phyloP scores from a whole-genome alignment of 2,329 filamentous ascomycete species.

The Nigrospora osmanthi region DNA sequence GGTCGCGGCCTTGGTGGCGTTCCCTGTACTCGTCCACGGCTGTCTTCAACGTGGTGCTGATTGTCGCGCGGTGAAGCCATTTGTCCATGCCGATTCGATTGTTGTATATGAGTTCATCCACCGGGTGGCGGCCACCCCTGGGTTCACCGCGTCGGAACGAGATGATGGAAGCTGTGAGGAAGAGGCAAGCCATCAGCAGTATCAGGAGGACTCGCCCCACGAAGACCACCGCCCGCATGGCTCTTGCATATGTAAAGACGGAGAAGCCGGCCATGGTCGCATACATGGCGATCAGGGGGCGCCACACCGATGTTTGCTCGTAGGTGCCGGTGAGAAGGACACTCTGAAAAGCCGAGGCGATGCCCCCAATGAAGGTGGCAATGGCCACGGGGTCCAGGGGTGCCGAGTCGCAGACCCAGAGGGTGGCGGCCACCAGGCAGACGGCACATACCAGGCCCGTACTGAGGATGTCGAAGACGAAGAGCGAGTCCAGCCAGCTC shows the following conservation, averaged over 20 bases:
- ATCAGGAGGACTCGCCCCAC: slow-evolving; percentile 32
- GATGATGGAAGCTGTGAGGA: slow-evolving; percentile 28
- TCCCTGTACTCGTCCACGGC: slow-evolving; percentile 43
- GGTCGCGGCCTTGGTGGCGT: slow-evolving; percentile 54
- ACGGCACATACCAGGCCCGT: slow-evolving; percentile 38
- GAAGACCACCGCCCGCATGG: slow-evolving; percentile 33
- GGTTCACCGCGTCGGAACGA: slow-evolving; percentile 21
- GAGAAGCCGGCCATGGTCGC: slow-evolving; percentile 32
- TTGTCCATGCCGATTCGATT: slow-evolving; percentile 37
- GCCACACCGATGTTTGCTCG: slow-evolving; percentile 29
- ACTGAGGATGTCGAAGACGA: slow-evolving; percentile 38
- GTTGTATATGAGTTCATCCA: slow-evolving; percentile 41
- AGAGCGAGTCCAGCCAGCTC: slow-evolving; percentile 32
- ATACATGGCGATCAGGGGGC: slow-evolving; percentile 29
- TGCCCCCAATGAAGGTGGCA: slow-evolving; percentile 34
- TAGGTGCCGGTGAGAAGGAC: slow-evolving; percentile 33
- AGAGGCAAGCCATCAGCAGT: slow-evolving; percentile 26
- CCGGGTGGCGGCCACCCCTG: slow-evolving; percentile 29
- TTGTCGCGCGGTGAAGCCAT: slow-evolving; percentile 38
- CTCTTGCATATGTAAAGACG: slow-evolving; percentile 33
- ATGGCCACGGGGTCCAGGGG: slow-evolving; percentile 33
- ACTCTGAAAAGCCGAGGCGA: slow-evolving; percentile 25
- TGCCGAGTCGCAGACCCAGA: slow-evolving; percentile 39
- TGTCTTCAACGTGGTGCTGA: slow-evolving; percentile 36
- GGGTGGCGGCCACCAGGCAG: slow-evolving; percentile 33